Percentiles rank a stretch among this genome's conserved stretches.
phyloP scores from a whole-genome alignment of 768 basidiomycete species.

The Grammothele lineata region DNA sequence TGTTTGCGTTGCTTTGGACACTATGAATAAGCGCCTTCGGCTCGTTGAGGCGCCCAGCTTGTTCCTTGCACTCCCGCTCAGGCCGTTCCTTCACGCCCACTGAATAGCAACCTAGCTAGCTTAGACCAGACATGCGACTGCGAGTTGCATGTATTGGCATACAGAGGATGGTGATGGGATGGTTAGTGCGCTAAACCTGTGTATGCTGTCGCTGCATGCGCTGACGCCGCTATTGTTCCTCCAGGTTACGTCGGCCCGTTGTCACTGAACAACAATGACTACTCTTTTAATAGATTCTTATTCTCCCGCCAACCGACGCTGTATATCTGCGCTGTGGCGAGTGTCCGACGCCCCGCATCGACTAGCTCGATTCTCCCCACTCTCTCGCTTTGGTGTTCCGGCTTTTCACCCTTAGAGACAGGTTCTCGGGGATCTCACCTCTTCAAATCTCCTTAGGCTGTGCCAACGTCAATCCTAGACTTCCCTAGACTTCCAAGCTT shows the following conservation, averaged over 20 bases:
- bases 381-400: slow-evolving; percentile 2
- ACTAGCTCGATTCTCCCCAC: slow-evolving; percentile 8
- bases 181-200: no score
- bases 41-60: no score
- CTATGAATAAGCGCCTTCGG: no score
- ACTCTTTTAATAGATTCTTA: slow-evolving; percentile 6
- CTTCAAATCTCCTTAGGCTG: background rate
- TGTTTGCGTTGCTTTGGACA: no score
- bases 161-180: no score
- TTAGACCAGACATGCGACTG: no score
- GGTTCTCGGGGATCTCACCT: slow-evolving; percentile 5
- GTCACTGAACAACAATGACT: slow-evolving; percentile 5
- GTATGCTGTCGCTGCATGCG: no score
- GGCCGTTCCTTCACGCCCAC: no score
- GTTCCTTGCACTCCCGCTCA: no score
- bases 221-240: background rate
- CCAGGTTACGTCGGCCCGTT: no score
- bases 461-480: background rate
- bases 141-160: no score
- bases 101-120: no score
- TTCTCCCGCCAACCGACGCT: slow-evolving; percentile 2
- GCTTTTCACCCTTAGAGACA: slow-evolving; percentile 8
- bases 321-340: slow-evolving; percentile 12
- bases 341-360: background rate
- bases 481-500: background rate